Evolutionary conservation across 495 filamentous ascomycete genomes (phyloP), one percentile per base, ranked within the genome.

Genomic region (Apodospora peruviana): DNA sequence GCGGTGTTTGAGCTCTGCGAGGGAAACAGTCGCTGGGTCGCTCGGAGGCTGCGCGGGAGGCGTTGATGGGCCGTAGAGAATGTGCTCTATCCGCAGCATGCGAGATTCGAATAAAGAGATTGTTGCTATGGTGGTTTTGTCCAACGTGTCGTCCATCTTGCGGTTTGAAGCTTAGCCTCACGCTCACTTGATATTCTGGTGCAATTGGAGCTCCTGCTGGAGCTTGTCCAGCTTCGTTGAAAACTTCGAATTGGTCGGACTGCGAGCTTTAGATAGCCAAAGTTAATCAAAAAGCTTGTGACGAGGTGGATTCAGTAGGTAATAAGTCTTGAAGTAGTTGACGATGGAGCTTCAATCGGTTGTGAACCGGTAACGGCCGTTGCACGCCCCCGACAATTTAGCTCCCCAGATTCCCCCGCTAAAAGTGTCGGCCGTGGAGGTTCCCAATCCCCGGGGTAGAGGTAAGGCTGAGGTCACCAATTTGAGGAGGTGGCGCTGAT

Each of bases 51-150:
- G 50, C 12, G 64, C 64, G 32, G 57, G 55, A 22, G 59, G 70
- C 60, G 55, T 32, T 0, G 62, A 53, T 17, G 62, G 51, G 2
- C 88, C 88, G 52, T 81, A 81, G 40, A 96, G 72, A 24, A 86
- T 73, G 65, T 85, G 91, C 52, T 88, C 82, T 40, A 94, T 71
- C 21, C 86, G 78, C 40, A 75, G 73, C 25, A 96, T 75, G 32
- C 90, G 85, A n/a, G 72, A 71, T 56, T 91, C 85, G 4, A 96
- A 84, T 42, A 88, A 75, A 27, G 84, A 81, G 40, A 94, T 80
- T 1, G 90, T 91, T 24, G 72, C 71, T 4, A 79, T 62, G 0
- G 79, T 71, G 2, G 76, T 78, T 34, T 69, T 65, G 55, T 79
- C 78, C 7, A 78, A 60, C 1, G 61, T 64, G 45, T 68, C 66